Evolutionary conservation across 2,329 filamentous ascomycete species (phyloP), one percentile per base, ranked within the genome.

Genomic region (Ceratocystis colombiana): DNA sequence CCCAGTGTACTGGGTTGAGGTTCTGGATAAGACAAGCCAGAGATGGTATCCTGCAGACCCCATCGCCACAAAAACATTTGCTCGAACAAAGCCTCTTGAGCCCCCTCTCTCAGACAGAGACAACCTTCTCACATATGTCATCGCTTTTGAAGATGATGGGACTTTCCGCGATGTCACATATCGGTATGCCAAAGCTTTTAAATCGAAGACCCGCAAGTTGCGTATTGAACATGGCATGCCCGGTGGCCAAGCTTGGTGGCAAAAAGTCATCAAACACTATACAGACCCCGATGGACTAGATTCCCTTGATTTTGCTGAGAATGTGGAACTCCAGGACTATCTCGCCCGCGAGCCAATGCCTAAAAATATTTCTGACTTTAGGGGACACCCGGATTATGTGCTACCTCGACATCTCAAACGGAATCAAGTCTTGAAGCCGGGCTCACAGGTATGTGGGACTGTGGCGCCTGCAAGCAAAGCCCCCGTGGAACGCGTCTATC

Each of bases 1-100:
- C 71, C 94, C 94, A 0, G 81, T 97, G 2, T 97, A 91, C 73
- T 99, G 94, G 94, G 87, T 96, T 0, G 94, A 99, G 76, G 87
- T 90, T 2, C 89, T 96, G 70, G 92, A 96, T 69, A 79, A 85
- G 64, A 88, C 88, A 0, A 84, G 90, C 69, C 89, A 96, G 73
- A 96, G 90, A 77, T 99, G 94, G 94, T 84, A 96, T 66, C 83
- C 90, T 0, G 84, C 94, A 46, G 94, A 99, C 73, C 85, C 92
- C 0, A 75, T 96, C 0, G 90, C 94, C 1, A 96, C 92, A 0
- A 81, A 84, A 66, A 88, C 70, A 0, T 84, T 96, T 65, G 89
- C 86, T 73, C 91, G 88, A 68, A 84, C 90, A 0, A 82, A 80
- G 37, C 85, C 83, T 61, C 79, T 99, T 33, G 94, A 99, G 72